Base-by-base conservation (phyloP, 257 asterid species). In the Solanum sitiens region DNA sequence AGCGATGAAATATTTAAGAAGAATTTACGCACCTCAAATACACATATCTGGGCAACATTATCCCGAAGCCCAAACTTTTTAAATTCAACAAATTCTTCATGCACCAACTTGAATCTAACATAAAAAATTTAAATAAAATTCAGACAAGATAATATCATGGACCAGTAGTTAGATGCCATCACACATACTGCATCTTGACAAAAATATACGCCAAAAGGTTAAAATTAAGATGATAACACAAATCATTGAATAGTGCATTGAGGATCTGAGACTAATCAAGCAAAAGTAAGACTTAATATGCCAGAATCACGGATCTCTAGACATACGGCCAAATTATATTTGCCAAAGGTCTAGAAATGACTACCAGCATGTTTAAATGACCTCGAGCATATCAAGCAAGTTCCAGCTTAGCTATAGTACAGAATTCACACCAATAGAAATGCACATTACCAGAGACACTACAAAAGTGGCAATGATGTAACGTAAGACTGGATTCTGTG, bases 1-100 rank as follows among this genome's bases (percentile, higher is more conserved):
- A 25, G 23, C 83, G 27, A 77, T 65, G 37, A 75, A 47, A 50
- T 50, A 82, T 30, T 82, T 30, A 1, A 18, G 53, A 50, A 80
- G 85, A 50, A 87, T 63, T 76, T 71, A 85, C 59, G 86, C 91
- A 95, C 99, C 99, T 97, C 96, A 90, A 97, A 92, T 70, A 95
- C 98, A 89, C 96, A 95, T 93, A 95, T 97, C 91, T 97, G 99
- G 87, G 98, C 98, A 88, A 97, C 98, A 92, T 97, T 97, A 89
- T 95, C 97, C 89, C 99, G 96, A 84, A 97, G 98, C 76, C 96
- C 97, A 87, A 93, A 93, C 91, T 91, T 92, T 88, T 87, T 91
- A 90, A 91, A 97, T 90, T 97, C 98, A 90, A 97, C 89, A 86
- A 94, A 95, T 87, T 97, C 99, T 89, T 95, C 99, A 85, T 91